Percentiles rank a stretch among this genome's conserved stretches.
Conservation (phyloP, 352 stramenopile genomes). For the Phytophthora aleatoria region DNA sequence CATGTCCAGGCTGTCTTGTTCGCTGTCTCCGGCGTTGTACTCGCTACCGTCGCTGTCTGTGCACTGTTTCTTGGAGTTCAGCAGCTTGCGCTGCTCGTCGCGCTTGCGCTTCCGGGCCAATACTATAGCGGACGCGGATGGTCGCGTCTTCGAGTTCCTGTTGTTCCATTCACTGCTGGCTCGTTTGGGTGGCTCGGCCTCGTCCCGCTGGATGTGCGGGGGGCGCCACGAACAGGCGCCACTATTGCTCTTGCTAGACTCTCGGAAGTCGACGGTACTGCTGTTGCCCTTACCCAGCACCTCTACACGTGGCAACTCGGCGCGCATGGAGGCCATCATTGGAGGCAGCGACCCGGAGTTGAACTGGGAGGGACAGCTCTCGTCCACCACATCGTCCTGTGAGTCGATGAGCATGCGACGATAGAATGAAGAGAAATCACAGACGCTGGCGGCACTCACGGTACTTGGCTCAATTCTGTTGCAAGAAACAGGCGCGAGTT, state of each 20-base stretch:
- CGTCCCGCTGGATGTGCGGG: conserved; percentile 29
- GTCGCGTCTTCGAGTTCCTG: conserved; percentile 17
- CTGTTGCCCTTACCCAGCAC: conserved; percentile 1
- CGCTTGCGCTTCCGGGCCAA: conserved; percentile 38
- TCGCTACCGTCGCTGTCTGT: conserved; percentile 35
- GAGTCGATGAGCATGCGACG: conserved; percentile 39
- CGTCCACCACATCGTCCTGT: conserved; percentile 40
- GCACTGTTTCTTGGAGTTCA: conserved; percentile 29
- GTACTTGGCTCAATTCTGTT: conserved; percentile 16
- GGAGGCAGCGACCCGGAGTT: conserved; percentile 14
- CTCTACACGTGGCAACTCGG: conserved; percentile 3
- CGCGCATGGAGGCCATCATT: conserved; percentile 24
- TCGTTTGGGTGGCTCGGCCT: conserved; percentile 3
- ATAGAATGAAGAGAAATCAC: conserved; percentile 23
- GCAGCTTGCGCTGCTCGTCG: conserved; percentile 31
- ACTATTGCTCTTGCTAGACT: background rate
- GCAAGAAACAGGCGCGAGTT: conserved; percentile 27
- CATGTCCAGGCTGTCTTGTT: conserved; percentile 43
- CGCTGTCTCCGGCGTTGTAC: conserved; percentile 26
- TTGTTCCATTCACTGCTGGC: conserved; percentile 9
- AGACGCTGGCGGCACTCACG: conserved; percentile 1
- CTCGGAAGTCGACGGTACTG: conserved; percentile 6
- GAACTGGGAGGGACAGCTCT: conserved; percentile 40
- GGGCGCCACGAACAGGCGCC: conserved; percentile 9
- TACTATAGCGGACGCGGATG: conserved; percentile 40